Evolutionary conservation across 768 basidiomycete genomes (phyloP).

Genomic region (Mycena haematopus): DNA sequence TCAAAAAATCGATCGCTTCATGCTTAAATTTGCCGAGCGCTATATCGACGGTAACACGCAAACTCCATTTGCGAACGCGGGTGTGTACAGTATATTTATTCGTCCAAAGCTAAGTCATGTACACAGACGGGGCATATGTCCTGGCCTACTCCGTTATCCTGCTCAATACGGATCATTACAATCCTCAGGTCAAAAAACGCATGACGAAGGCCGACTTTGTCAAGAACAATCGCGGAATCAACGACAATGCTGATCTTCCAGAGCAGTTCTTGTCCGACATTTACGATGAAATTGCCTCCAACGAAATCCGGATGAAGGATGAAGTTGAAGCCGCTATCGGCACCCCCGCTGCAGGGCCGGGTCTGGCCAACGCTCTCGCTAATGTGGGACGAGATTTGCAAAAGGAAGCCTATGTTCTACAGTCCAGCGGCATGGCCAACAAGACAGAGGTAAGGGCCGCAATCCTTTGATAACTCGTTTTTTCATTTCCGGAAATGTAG

Average conservation of each 20-base stretch:
- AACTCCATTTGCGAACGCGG: conserved; percentile 92
- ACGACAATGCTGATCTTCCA: conserved; percentile 87
- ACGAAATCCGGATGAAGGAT: conserved; percentile 99
- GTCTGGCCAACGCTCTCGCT: conserved; percentile 82
- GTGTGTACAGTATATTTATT: conserved; percentile 48
- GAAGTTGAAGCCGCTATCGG: conserved; percentile 75
- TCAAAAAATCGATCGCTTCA: conserved; percentile 98
- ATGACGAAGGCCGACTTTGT: conserved; percentile 94
- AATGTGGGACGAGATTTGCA: conserved; percentile 94
- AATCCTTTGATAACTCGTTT: conserved; percentile 16
- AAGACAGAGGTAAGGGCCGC: conserved; percentile 81
- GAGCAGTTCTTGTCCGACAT: conserved; percentile 81
- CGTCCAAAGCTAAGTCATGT: not conserved
- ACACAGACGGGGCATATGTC: conserved; percentile 89
- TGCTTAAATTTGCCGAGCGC: conserved; percentile 98
- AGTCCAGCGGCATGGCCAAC: conserved; percentile 94
- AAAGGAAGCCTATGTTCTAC: conserved; percentile 93
- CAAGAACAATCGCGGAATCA: conserved; percentile 96
- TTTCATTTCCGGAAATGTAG: conserved; percentile 43
- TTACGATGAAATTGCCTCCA: conserved; percentile 88
- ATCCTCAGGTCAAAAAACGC: conserved; percentile 89
- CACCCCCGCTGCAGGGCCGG: conserved; percentile 58
- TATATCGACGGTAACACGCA: conserved; percentile 90
- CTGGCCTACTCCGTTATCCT: conserved; percentile 94
- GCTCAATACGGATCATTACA: conserved; percentile 98